Evolutionary conservation across 371 early-diverging fungal species (phyloP), one percentile per base, ranked within the genome.

Genomic region (Mucor irregularis): DNA sequence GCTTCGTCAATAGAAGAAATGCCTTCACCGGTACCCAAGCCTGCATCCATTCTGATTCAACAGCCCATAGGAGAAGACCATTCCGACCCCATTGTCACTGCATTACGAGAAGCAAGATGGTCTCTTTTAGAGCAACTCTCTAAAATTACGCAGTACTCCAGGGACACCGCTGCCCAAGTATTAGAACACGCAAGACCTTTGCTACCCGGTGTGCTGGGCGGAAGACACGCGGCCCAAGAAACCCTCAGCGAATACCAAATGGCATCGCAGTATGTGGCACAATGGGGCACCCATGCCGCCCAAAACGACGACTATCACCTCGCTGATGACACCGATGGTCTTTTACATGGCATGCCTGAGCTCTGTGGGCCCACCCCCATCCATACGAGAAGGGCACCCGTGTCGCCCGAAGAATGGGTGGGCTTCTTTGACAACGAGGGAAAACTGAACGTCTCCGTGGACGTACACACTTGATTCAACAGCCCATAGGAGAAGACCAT

Each of bases 341-440:
- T 65, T 5, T 28, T 69, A 13, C 37, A 49, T 29, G 62, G 62
- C 33, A 73, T 69, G 61, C 58, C 73, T 0, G 73, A 75, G 61
- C 37, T 61, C 34, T 64, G 21, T 24, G 68, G 49, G 2, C 61
- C 64, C 31, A 30, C 43, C 50, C 66, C 67, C 38, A 56, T 52
- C 21, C 80, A 61, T 35, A 72, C 67, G 28, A 78, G 68, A 53
- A 14, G 82, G 51, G 61, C 64, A 17, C 85, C 91, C 0, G 65
- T 94, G 22, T 67, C 84, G 2, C 86, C 91, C 1, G 91, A 90
- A 66, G 83, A 84, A 49, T 95, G 94, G 92, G 74, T 90, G 24
- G 55, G 68, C 0, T 81, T 82, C 47, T 91, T 91, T 68, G 90
- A 90, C 58, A 51, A 65, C 1, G 71, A 81, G 22, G 91, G 91